Evolutionary conservation across 805 yeast genomes (phyloP).

Genomic region (Blastobotrys attinorum): DNA sequence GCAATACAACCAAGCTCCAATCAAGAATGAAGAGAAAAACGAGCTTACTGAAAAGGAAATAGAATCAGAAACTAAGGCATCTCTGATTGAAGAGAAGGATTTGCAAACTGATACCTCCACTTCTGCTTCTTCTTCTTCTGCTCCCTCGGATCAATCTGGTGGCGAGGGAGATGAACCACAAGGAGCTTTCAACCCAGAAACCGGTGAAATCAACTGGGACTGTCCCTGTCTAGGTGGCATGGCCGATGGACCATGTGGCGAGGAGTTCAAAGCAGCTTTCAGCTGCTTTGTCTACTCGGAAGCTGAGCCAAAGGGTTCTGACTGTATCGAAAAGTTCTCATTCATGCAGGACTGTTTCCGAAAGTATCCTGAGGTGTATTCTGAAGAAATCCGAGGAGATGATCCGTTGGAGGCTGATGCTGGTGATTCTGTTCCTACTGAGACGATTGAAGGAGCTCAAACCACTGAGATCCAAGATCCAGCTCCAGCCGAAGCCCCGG

Average conservation of each 20-base stretch:
- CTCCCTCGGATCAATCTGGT: conserved; percentile 2
- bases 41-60: neutral
- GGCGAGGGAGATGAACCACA: conserved; percentile 22
- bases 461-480: neutral
- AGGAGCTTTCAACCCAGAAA: conserved; percentile 89
- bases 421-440: conserved; percentile 11
- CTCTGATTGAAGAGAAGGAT: neutral
- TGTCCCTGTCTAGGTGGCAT: conserved; percentile 99
- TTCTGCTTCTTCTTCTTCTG: too few relatives aligned
- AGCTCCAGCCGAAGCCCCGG: neutral
- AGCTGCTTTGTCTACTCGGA: conserved; percentile 91
- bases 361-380: conserved; percentile 84
- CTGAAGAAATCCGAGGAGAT: conserved; percentile 82
- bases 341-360: conserved; percentile 93
- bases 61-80: neutral
- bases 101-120: neutral
- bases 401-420: conserved; percentile 30
- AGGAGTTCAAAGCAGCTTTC: conserved; percentile 88
- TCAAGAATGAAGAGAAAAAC: conserved; percentile 1
- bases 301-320: conserved; percentile 93
- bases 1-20: neutral
- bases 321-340: conserved; percentile 85
- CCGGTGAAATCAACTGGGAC: conserved; percentile 99
- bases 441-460: conserved; percentile 7
- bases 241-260: conserved; percentile 99